These are phyloP conservation scores for Acanthamoeba lugdunensis DNA, from an alignment of 208 protist genomes.

Conservation along the genomic window DNA sequence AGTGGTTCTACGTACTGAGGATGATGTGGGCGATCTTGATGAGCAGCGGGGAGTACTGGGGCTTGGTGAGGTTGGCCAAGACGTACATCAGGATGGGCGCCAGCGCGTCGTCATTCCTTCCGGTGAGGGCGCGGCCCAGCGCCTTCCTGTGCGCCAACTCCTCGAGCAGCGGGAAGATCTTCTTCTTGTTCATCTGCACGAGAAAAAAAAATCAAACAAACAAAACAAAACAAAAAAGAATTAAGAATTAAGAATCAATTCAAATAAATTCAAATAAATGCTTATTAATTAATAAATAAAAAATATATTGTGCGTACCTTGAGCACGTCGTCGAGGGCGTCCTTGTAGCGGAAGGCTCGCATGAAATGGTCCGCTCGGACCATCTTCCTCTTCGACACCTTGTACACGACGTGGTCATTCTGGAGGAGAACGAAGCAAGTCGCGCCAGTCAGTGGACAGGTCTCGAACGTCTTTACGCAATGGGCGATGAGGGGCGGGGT, in stretches of 20 bases:
- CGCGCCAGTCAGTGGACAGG: neutral
- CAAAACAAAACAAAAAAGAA: neutral
- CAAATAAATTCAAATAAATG: neutral
- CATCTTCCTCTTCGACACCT: neutral
- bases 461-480: neutral
- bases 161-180: conserved; percentile 75
- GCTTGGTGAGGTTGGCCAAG: conserved; percentile 71
- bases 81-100: conserved; percentile 78
- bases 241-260: neutral
- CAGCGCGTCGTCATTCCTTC: conserved; percentile 74
- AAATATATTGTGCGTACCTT: neutral
- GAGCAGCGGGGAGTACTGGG: conserved; percentile 75
- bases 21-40: conserved; percentile 75
- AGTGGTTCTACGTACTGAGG: conserved; percentile 36
- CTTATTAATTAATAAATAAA: neutral
- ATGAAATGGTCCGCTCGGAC: conserved; percentile 67
- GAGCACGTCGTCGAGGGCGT: conserved; percentile 79
- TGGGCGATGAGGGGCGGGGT: neutral
- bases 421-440: neutral
- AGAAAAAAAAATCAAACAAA: neutral
- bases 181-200: neutral
- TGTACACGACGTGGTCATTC: conserved; percentile 33
- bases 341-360: conserved; percentile 79
- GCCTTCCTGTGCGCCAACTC: conserved; percentile 75
- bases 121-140: conserved; percentile 73